phyloP scores from a whole-genome alignment of 2,329 filamentous ascomycete genomes.

The Neophaeococcomyces mojaviensis region DNA sequence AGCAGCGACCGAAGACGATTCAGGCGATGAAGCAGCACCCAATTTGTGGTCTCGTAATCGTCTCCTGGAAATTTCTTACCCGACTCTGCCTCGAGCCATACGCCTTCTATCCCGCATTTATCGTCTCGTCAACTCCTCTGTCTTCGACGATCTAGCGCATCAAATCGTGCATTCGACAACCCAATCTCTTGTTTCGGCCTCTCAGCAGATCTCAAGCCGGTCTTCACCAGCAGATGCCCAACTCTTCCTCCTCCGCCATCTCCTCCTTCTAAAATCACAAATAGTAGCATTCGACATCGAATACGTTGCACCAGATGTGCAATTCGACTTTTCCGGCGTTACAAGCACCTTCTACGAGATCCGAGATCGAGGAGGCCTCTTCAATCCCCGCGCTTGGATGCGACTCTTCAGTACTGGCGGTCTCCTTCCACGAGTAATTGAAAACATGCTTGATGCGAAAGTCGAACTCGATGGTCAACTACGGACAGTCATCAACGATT shows the following conservation, averaged over 20 bases:
- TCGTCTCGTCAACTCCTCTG: constrained; percentile 59
- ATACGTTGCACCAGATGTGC: constrained; percentile 57
- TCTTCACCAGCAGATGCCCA: constrained; percentile 61
- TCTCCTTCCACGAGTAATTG: constrained; percentile 58
- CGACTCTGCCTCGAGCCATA: constrained; percentile 59
- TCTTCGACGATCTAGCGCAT: constrained; percentile 66
- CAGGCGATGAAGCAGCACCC: constrained; percentile 24
- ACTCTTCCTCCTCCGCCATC: constrained; percentile 88
- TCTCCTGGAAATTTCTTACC: constrained; percentile 38
- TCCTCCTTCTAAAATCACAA: constrained; percentile 91
- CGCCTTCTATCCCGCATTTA: constrained; percentile 64
- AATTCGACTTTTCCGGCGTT: constrained; percentile 59
- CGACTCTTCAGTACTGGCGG: constrained; percentile 47
- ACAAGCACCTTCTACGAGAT: constrained; percentile 62
- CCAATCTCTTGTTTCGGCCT: constrained; percentile 69
- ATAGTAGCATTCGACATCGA: constrained; percentile 94
- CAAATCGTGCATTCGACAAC: constrained; percentile 88
- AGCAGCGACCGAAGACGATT: constrained; percentile 46
- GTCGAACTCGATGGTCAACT: constrained; percentile 58
- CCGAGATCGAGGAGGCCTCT: constrained; percentile 56
- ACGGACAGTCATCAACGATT: constrained; percentile 57
- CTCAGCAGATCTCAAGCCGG: constrained; percentile 53
- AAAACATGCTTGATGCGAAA: constrained; percentile 66
- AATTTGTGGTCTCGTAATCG: constrained; percentile 17
- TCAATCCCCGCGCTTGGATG: constrained; percentile 57